These are phyloP conservation scores for Aspergillus fumigatiaffinis DNA, from an alignment of 2,329 filamentous ascomycete species.

Conservation along the genomic window DNA sequence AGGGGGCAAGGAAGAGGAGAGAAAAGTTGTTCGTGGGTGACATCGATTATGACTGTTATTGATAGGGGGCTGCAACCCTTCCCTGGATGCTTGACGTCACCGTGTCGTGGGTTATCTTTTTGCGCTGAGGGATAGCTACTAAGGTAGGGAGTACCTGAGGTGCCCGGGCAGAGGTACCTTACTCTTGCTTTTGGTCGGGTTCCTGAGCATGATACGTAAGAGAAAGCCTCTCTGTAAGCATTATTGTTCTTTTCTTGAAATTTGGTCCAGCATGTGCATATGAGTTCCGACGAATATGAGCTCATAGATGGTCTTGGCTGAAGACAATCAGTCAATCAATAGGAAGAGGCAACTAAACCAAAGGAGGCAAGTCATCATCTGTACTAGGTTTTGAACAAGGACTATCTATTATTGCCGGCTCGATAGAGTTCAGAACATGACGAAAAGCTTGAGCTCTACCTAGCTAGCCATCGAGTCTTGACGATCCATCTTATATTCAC, in stretches of 20 bases:
- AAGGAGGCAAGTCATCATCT: background rate
- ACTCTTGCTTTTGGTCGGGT: background rate
- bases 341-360: background rate
- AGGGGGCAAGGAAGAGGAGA: background rate
- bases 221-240: background rate
- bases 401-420: background rate
- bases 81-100: conserved; percentile 10
- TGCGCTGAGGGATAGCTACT: background rate
- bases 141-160: background rate
- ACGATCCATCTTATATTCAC: background rate
- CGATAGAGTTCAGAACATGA: background rate
- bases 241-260: no score
- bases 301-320: background rate
- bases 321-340: background rate
- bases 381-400: background rate
- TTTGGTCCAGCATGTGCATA: background rate
- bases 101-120: conserved; percentile 5
- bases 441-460: background rate
- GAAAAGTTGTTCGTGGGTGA: background rate
- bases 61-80: background rate
- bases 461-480: background rate
- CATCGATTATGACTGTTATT: background rate
- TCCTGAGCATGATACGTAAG: background rate
- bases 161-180: background rate
- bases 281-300: background rate